Evolutionary conservation across 306 rosid genomes (phyloP), one percentile per base, ranked within the genome.

Genomic region (Begonia fuchsioides): DNA sequence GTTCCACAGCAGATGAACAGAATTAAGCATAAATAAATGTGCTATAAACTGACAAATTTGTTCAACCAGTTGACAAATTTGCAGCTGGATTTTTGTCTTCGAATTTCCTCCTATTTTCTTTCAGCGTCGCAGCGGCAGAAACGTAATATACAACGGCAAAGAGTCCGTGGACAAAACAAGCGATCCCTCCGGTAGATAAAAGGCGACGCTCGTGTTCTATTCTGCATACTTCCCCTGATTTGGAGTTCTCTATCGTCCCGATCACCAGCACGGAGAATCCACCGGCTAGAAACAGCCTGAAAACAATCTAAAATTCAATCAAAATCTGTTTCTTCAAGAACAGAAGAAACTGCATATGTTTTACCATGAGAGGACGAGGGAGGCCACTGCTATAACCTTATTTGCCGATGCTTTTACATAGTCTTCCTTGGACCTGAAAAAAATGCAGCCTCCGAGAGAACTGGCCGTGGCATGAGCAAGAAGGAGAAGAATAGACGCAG

Each of bases 151-250:
- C 79, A 1, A 81, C 57, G 1, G 67, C 58, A 58, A 75, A 66
- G 39, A 84, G 18, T 20, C 76, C 92, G 8, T 90, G 95, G 52
- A 84, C 12, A 73, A 84, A 90, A 49, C 97, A 90, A 32, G 81
- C 8, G 48, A 88, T 68, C 58, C 95, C 97, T 55, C 97, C 94
- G 0, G 68, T 76, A 1, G 78, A 76, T 15, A 84, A 54, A 51
- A 79, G 52, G 6, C 73, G 78, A 68, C 47, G 72, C 3, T 26
- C 5, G 46, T 74, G 68, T n/a, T 83, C 68, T 14, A 81, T 50
- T 10, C 76, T 73, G 48, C 97, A 81, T 0, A 63, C 57, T 54
- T 67, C 70, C 58, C 86, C 79, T 9, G 81, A 68, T 57, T 53
- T 79, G 39, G 81, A 76, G 68, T 90, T 90, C 0, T 72, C 71